Evolutionary conservation across 805 yeast species (phyloP).

Genomic region (Schwanniomyces vanrijiae): DNA sequence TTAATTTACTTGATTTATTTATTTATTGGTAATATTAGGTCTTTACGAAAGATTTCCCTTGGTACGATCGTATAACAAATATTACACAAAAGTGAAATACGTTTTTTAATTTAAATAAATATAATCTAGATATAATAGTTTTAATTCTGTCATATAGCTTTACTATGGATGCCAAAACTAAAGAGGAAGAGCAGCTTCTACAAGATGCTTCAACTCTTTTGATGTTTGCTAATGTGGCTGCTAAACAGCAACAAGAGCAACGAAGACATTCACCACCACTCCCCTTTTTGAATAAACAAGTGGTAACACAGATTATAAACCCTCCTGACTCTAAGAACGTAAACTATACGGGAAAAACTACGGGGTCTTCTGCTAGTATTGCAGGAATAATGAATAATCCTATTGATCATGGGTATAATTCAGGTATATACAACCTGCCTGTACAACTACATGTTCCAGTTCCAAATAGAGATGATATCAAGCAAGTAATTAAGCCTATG

Average conservation of each 20-base stretch:
- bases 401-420: neutral
- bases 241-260: constrained; percentile 37
- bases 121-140: neutral
- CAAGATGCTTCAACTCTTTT: constrained; percentile 64
- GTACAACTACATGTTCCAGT: constrained; percentile 5
- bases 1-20: no score
- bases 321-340: neutral
- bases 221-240: constrained; percentile 59
- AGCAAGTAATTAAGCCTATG: neutral
- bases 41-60: neutral
- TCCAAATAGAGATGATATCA: neutral
- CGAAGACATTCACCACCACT: constrained; percentile 7
- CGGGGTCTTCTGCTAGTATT: neutral
- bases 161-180: constrained; percentile 3
- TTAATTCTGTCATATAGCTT: neutral
- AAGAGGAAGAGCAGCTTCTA: constrained; percentile 41
- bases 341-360: neutral
- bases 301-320: neutral
- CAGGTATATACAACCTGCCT: constrained; percentile 3
- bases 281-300: neutral
- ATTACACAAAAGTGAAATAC: neutral
- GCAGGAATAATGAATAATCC: neutral
- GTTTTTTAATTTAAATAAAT: neutral
- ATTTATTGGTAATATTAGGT: neutral
- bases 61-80: neutral